Evolutionary conservation across 2,329 filamentous ascomycete species (phyloP).

Genomic region (Elsinoe perseae): DNA sequence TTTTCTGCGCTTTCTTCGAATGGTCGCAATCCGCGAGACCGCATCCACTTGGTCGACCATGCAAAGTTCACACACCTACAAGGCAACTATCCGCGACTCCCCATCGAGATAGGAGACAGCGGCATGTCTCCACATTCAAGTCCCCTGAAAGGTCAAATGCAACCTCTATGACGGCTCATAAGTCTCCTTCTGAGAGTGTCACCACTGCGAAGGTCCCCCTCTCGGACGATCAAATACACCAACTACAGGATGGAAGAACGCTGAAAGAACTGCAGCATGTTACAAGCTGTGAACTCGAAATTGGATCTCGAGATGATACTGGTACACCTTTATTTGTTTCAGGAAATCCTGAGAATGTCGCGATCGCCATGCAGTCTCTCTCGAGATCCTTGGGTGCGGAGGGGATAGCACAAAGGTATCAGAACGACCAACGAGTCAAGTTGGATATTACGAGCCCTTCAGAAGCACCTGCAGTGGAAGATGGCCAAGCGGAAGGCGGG

Average conservation of each 20-base stretch:
- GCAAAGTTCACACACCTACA: not conserved
- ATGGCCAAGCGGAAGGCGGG: not conserved
- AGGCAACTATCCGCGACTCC: not conserved
- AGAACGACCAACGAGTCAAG: not conserved
- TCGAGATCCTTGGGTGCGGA: not conserved
- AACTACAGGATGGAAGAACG: not conserved
- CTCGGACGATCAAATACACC: not conserved
- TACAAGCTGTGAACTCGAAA: not conserved
- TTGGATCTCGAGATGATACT: not conserved
- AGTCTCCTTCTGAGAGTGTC: not conserved
- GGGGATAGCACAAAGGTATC: not conserved
- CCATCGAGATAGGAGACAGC: not conserved
- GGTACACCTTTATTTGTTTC: not conserved
- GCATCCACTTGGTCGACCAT: not conserved
- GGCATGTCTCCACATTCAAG: not conserved
- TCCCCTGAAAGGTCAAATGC: not conserved
- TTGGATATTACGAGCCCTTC: not conserved
- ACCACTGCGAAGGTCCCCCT: not conserved
- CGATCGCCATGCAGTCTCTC: not conserved
- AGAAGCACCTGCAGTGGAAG: not conserved
- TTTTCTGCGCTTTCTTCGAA: not conserved
- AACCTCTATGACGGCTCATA: too few species aligned
- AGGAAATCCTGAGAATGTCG: not conserved
- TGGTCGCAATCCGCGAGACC: not conserved
- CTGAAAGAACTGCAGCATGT: not conserved